Evolutionary conservation across 2,329 filamentous ascomycete species (phyloP).

Genomic region (Penicillium frequentans): DNA sequence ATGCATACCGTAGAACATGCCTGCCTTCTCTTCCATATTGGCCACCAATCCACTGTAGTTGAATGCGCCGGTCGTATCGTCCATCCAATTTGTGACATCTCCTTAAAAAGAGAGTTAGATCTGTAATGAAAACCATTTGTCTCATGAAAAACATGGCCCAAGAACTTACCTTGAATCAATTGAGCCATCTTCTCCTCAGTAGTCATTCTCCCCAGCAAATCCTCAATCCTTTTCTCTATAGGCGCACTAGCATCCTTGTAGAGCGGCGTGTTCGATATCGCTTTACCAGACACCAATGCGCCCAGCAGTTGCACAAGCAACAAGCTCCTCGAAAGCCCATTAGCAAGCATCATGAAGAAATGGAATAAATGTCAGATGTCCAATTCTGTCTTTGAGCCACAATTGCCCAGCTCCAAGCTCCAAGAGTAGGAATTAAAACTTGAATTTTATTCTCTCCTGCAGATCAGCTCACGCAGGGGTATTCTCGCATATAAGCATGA

Average conservation of each 20-base stretch:
- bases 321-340: slow-evolving; percentile 23
- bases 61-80: slow-evolving; percentile 65
- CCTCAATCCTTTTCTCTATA: slow-evolving; percentile 64
- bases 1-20: slow-evolving; percentile 60
- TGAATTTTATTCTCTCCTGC: neutral
- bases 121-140: neutral
- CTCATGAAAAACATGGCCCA: neutral
- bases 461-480: neutral
- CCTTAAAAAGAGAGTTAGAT: slow-evolving; percentile 35
- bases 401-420: neutral
- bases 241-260: slow-evolving; percentile 66
- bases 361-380: too few species aligned
- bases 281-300: slow-evolving; percentile 14
- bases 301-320: slow-evolving; percentile 27
- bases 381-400: neutral
- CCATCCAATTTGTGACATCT: slow-evolving; percentile 72
- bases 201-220: slow-evolving; percentile 71
- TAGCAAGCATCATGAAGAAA: slow-evolving; percentile 12
- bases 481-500: neutral
- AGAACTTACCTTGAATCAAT: slow-evolving; percentile 55
- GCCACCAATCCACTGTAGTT: slow-evolving; percentile 66
- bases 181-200: slow-evolving; percentile 72
- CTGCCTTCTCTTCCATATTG: slow-evolving; percentile 66
- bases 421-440: neutral
- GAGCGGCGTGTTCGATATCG: slow-evolving; percentile 19